Evolutionary conservation across 108 stramenopile genomes (phyloP).

Genomic region (Skeletonema potamos): DNA sequence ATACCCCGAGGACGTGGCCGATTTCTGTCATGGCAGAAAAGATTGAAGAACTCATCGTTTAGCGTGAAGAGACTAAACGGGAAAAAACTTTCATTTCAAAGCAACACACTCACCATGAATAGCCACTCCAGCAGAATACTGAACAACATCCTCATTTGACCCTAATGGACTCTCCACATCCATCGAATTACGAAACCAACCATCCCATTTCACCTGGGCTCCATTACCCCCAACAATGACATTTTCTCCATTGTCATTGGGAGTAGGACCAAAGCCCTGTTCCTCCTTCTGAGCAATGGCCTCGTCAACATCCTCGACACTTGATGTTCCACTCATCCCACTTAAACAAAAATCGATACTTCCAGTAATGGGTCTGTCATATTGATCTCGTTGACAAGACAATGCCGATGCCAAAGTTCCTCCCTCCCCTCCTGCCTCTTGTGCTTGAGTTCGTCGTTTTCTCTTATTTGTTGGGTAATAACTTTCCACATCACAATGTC

Average conservation of each 20-base stretch:
- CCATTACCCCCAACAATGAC: neutral
- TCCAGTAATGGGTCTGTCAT: slow-evolving; percentile 50
- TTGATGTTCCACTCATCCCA: slow-evolving; percentile 26
- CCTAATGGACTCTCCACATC: neutral
- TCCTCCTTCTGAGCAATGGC: slow-evolving; percentile 13
- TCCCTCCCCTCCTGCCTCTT: neutral
- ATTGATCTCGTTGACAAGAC: slow-evolving; percentile 49
- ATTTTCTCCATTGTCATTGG: neutral
- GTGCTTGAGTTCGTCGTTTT: neutral
- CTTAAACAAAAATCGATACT: slow-evolving; percentile 47
- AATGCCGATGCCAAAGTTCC: slow-evolving; percentile 45
- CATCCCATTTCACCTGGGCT: slow-evolving; percentile 25
- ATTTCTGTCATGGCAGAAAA: slow-evolving; percentile 27
- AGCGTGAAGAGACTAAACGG: neutral
- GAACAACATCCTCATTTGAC: slow-evolving; percentile 16
- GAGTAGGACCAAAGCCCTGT: neutral
- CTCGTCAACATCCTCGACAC: slow-evolving; percentile 26
- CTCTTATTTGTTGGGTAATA: neutral
- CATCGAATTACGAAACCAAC: slow-evolving; percentile 19
- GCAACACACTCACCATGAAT: slow-evolving; percentile 24
- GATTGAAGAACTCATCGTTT: neutral
- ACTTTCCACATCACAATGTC: slow-evolving; percentile 27
- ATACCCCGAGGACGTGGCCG: slow-evolving; percentile 52
- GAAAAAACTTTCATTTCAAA: neutral
- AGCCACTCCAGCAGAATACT: slow-evolving; percentile 46